Percentiles rank a stretch among this genome's conserved stretches.
Evolutionary conservation across 805 yeast genomes (phyloP).

Genomic region (Saturnispora serradocipensis): DNA sequence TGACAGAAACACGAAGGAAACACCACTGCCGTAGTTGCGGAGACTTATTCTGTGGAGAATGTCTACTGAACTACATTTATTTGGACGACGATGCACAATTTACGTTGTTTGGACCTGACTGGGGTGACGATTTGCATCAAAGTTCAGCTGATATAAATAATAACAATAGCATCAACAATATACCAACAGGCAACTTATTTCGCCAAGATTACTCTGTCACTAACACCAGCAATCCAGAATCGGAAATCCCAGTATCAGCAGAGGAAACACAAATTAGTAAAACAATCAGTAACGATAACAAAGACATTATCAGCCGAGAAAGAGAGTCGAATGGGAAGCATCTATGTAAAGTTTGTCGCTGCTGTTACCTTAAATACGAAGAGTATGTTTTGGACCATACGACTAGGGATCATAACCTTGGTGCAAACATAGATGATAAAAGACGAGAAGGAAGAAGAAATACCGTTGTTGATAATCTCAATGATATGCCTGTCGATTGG

Average conservation of each 20-base stretch:
- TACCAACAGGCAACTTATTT: not conserved
- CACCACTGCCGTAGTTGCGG: conserved; percentile 36
- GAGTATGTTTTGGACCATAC: conserved; percentile 25
- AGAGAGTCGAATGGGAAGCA: conserved; percentile 18
- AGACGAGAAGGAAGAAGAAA: conserved; percentile 15
- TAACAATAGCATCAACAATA: not conserved
- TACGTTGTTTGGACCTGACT: conserved; percentile 24
- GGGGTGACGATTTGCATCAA: conserved; percentile 11
- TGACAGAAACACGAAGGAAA: conserved; percentile 52
- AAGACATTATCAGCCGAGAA: conserved; percentile 1
- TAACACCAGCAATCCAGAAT: not conserved
- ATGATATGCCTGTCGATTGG: conserved; percentile 30
- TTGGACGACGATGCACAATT: conserved; percentile 29
- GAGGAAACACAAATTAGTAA: not conserved
- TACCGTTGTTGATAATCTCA: conserved; percentile 7
- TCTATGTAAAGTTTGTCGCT: conserved; percentile 28
- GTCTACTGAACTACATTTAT: conserved; percentile 28
- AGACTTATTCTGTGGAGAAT: conserved; percentile 32
- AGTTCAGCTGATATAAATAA: not conserved
- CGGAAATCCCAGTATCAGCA: not conserved
- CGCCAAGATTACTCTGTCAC: not conserved
- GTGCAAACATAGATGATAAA: conserved; percentile 13
- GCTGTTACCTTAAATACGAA: conserved; percentile 29
- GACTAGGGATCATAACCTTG: conserved; percentile 22
- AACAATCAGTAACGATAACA: not conserved